A percentile compares a stretch with the other conserved stretches of the same genome.
phyloP scores from a whole-genome alignment of 257 asterid genomes.

The Linderniella brevidens region DNA sequence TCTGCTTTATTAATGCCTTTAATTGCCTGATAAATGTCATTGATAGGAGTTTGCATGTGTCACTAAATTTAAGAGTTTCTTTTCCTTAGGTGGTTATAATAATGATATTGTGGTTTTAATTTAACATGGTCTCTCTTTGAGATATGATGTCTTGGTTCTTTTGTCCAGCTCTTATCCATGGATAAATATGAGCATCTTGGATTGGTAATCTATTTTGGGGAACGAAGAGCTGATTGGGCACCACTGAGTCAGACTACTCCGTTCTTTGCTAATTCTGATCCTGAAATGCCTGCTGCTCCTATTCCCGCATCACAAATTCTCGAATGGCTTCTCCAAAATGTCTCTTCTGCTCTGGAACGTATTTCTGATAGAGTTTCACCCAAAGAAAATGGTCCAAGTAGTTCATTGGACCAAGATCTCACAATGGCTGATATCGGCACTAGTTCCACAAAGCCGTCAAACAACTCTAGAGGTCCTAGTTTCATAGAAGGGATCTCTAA shows the following conservation, averaged over 20 bases:
- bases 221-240: conserved; percentile 43
- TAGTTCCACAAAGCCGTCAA: conserved; percentile 31
- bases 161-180: conserved; percentile 60
- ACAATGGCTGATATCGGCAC: conserved; percentile 60
- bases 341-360: conserved; percentile 62
- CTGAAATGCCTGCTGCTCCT: conserved; percentile 95
- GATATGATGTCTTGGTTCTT: background rate
- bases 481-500: conserved; percentile 86
- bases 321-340: conserved; percentile 72
- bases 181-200: conserved; percentile 75
- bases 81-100: no score
- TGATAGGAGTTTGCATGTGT: conserved; percentile 1
- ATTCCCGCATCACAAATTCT: conserved; percentile 79
- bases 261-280: conserved; percentile 86
- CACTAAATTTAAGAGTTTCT: no score
- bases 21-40: background rate
- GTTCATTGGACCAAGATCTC: conserved; percentile 59
- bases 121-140: no score
- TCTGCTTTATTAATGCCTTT: no score
- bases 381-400: conserved; percentile 65
- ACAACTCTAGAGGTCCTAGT: conserved; percentile 62
- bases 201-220: conserved; percentile 68
- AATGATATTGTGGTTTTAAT: no score
- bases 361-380: conserved; percentile 62
- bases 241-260: conserved; percentile 83